phyloP scores from a whole-genome alignment of 1,284 basidiomycete genomes.

The Ustilago vetiveriae region DNA sequence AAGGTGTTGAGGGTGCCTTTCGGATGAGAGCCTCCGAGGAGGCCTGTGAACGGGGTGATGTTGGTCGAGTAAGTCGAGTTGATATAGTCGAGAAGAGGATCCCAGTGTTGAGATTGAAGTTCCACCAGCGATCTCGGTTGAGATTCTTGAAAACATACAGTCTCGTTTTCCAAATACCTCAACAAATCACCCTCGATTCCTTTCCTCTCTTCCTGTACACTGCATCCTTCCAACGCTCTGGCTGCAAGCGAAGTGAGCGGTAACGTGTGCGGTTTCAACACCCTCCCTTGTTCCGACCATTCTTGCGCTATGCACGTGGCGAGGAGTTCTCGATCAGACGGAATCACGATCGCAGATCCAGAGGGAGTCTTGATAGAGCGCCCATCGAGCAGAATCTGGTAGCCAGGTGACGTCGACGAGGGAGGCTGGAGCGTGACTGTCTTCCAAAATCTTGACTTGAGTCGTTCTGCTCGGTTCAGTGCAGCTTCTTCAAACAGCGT shows the following conservation, averaged over 20 bases:
- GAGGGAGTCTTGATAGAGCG: slow-evolving; percentile 86
- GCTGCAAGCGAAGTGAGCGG: slow-evolving; percentile 87
- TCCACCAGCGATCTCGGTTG: slow-evolving; percentile 79
- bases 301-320: slow-evolving; percentile 90
- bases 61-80: slow-evolving; percentile 72
- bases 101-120: slow-evolving; percentile 88
- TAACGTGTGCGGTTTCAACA: slow-evolving; percentile 88
- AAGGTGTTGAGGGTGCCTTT: slow-evolving; percentile 23
- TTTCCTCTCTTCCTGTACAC: slow-evolving; percentile 72
- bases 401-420: slow-evolving; percentile 44
- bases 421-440: slow-evolving; percentile 35
- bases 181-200: slow-evolving; percentile 79
- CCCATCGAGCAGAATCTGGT: slow-evolving; percentile 82
- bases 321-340: slow-evolving; percentile 76
- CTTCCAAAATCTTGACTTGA: slow-evolving; percentile 57
- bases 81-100: slow-evolving; percentile 86
- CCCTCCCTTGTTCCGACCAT: slow-evolving; percentile 90
- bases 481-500: slow-evolving; percentile 11
- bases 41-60: slow-evolving; percentile 37
- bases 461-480: slow-evolving; percentile 38
- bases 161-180: slow-evolving; percentile 92
- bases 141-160: slow-evolving; percentile 88
- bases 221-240: slow-evolving; percentile 84
- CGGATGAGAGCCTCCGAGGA: slow-evolving; percentile 47
- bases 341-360: slow-evolving; percentile 79